Percentiles rank a stretch among this genome's conserved stretches.
Evolutionary conservation across 148 eudicot species (phyloP).

Genomic region (Rhododendron mucronatum): DNA sequence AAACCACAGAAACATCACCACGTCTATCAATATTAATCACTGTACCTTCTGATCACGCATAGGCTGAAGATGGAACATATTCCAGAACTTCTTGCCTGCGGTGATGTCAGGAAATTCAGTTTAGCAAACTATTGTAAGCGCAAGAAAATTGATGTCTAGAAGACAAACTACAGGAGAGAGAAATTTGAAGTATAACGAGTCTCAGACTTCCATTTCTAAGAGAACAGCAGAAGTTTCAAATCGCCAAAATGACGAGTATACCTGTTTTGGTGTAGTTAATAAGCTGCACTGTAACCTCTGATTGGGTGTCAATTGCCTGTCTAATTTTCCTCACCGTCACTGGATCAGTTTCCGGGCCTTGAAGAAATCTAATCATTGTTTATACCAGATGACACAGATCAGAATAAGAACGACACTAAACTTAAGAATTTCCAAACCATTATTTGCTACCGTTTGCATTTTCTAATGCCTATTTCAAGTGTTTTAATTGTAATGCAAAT

Average conservation of each 20-base stretch:
- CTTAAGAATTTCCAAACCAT: not conserved
- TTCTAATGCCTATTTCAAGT: not conserved
- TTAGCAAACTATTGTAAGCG: not conserved
- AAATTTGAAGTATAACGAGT: no score
- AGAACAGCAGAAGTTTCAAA: not conserved
- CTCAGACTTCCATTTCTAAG: not conserved
- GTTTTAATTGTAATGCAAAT: not conserved
- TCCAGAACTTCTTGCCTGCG: slow-evolving; percentile 97
- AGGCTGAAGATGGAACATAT: slow-evolving; percentile 95
- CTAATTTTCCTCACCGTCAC: slow-evolving; percentile 84
- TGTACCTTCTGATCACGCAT: slow-evolving; percentile 99
- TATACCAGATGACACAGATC: not conserved
- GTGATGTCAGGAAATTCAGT: slow-evolving; percentile 4
- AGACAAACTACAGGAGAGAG: not conserved
- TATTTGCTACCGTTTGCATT: not conserved
- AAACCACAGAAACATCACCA: not conserved
- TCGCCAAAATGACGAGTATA: slow-evolving; percentile 22
- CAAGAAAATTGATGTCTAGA: not conserved
- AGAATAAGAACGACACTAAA: not conserved
- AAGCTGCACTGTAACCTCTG: slow-evolving; percentile 91
- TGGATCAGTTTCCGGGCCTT: slow-evolving; percentile 99
- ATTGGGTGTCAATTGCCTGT: slow-evolving; percentile 74
- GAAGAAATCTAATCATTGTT: slow-evolving; percentile 63
- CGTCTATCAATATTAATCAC: not conserved
- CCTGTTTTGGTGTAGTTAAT: slow-evolving; percentile 96